Evolutionary conservation across 202 grass and related monocot species (phyloP).

Genomic region (Zoysia matrella): DNA sequence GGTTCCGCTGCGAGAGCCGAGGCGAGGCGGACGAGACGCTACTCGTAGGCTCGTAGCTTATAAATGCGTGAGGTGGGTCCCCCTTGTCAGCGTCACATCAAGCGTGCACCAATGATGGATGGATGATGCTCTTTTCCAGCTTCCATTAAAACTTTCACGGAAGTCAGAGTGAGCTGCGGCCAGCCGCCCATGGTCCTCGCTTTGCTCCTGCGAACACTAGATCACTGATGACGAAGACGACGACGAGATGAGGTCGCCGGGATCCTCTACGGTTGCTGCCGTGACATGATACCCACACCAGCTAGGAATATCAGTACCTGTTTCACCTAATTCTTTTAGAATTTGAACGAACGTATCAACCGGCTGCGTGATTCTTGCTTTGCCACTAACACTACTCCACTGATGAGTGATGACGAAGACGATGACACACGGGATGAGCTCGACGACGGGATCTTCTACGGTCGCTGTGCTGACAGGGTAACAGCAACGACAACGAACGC

Average conservation of each 20-base stretch:
- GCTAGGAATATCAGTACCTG: too few relatives aligned
- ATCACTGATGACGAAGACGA: constrained; percentile 4
- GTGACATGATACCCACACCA: neutral
- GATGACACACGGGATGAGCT: neutral
- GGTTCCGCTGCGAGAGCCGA: neutral
- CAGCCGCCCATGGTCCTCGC: neutral
- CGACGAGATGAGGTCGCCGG: neutral
- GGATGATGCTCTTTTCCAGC: neutral
- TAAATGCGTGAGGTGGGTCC: constrained; percentile 50
- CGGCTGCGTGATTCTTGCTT: neutral
- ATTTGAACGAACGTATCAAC: too few relatives aligned
- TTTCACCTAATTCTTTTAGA: too few relatives aligned
- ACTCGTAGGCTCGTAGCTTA: neutral
- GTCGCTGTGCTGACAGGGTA: neutral
- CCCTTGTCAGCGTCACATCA: neutral
- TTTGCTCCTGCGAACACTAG: neutral
- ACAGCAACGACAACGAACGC: neutral
- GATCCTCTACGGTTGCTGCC: neutral
- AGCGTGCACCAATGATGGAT: neutral
- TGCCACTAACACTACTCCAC: neutral
- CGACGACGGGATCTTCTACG: constrained; percentile 18
- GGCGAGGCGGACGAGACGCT: neutral
- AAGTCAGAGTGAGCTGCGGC: neutral
- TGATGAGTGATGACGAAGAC: constrained; percentile 1
- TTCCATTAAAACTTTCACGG: neutral